Evolutionary conservation across 768 basidiomycete species (phyloP).

Genomic region (Pleurotus tuber-regium): DNA sequence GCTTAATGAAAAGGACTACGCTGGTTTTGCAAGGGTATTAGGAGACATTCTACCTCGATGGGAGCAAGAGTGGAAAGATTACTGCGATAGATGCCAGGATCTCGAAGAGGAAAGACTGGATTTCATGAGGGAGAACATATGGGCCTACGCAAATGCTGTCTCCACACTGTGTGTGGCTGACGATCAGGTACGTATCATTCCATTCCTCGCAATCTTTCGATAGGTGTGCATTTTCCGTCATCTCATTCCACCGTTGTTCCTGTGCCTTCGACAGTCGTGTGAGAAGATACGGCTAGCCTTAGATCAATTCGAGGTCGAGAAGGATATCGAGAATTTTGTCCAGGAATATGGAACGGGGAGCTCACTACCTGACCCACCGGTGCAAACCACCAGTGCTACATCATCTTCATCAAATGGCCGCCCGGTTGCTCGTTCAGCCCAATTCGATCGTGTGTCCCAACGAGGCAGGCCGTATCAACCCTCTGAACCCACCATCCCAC

Average conservation of each 20-base stretch:
- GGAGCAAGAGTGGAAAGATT: slow-evolving; percentile 92
- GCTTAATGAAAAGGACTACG: slow-evolving; percentile 88
- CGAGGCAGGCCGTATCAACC: neutral
- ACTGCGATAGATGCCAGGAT: slow-evolving; percentile 95
- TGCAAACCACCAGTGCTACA: slow-evolving; percentile 59
- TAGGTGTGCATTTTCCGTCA: neutral
- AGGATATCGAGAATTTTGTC: slow-evolving; percentile 89
- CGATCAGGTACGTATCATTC: slow-evolving; percentile 82
- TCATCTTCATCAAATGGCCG: slow-evolving; percentile 40
- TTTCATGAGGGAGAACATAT: slow-evolving; percentile 92
- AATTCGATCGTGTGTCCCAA: neutral
- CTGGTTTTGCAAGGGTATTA: slow-evolving; percentile 78
- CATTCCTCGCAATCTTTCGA: neutral
- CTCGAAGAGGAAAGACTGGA: slow-evolving; percentile 91
- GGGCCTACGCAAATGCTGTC: slow-evolving; percentile 94
- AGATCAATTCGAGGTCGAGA: slow-evolving; percentile 85
- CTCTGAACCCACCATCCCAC: neutral
- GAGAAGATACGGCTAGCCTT: slow-evolving; percentile 84
- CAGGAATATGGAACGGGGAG: slow-evolving; percentile 86
- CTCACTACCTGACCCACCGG: slow-evolving; percentile 82
- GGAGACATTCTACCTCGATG: slow-evolving; percentile 80
- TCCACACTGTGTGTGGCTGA: slow-evolving; percentile 96
- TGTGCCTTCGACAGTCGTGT: slow-evolving; percentile 62
- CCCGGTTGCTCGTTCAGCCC: neutral
- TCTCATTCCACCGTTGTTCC: slow-evolving; percentile 3